Evolutionary conservation across 2,329 filamentous ascomycete genomes (phyloP), one percentile per base, ranked within the genome.

Genomic region (Colletotrichum shisoi): DNA sequence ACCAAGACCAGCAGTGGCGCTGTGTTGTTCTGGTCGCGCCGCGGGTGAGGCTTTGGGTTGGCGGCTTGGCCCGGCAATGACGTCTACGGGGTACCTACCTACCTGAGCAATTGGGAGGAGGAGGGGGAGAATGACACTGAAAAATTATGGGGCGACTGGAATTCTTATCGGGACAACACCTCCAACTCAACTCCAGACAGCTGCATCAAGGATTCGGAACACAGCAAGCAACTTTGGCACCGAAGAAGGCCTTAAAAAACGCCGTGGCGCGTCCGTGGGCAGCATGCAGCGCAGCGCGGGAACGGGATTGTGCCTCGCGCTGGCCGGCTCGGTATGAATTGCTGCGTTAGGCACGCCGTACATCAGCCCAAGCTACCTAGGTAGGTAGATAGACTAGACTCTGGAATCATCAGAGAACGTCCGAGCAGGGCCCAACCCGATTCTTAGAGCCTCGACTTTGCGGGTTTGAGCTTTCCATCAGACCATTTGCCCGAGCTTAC

Each of bases 401-500:
- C 53, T 63, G 60, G 53, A 67, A 67, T 49, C 40, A 44, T 21
- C 37, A 53, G 24, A 53, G 63, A 67, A 67, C 52, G 63, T 53
- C 42, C n/a, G 42, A 63, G 40, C 53, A 63, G 51, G 37, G 49
- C 44, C 34, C 40, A n/a, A 46, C 37, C 46, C 37, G 40, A 53
- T 53, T 19, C 31, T 27, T 24, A 19, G 54, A 37, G 27, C 42
- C 54, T 57, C 42, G 37, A 15, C 19, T 19, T 57, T 40, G 63
- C 48, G 21, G 27, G 63, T 57, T 67, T 57, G 63, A 56, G 54
- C 48, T 34, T 56, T 45, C 27, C 37, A 56, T 60, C 64, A 59
- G 64, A 49, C 61, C 64, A 67, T 64, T 60, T 19, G 64, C 61
- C 44, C 51, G 64, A 64, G 64, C 64, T 67, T 67, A 54, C 54